These are phyloP conservation scores for Paramecium primaurelia DNA, from an alignment of 73 alveolate genomes.

Conservation along the genomic window DNA sequence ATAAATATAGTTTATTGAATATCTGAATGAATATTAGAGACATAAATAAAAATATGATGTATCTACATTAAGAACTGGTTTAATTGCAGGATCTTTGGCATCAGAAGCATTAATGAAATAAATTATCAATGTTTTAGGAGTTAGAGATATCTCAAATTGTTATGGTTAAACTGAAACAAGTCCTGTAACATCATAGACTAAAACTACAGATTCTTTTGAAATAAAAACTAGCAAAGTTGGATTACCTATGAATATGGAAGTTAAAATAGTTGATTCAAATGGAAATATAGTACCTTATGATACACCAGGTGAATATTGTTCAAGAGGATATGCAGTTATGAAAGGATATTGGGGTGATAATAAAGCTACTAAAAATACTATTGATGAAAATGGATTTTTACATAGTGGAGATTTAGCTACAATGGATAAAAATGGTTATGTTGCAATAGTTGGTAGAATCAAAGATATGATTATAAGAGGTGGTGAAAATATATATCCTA, in stretches of 20 bases:
- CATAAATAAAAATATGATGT: constrained; percentile 36
- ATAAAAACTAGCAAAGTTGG: constrained; percentile 66
- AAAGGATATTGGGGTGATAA: constrained; percentile 79
- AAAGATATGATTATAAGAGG: constrained; percentile 91
- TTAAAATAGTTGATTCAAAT: constrained; percentile 58
- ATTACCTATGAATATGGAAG: constrained; percentile 63
- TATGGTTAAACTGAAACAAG: constrained; percentile 59
- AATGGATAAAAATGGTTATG: constrained; percentile 78
- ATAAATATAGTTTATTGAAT: constrained; percentile 64
- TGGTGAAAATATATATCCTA: constrained; percentile 88
- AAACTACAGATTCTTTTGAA: constrained; percentile 39
- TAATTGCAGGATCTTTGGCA: constrained; percentile 78
- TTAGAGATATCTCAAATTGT: constrained; percentile 20
- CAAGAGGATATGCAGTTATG: constrained; percentile 83
- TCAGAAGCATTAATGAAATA: constrained; percentile 64
- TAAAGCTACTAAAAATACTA: constrained; percentile 68
- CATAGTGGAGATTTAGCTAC: constrained; percentile 79
- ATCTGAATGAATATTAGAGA: constrained; percentile 61
- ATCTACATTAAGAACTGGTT: constrained; percentile 69
- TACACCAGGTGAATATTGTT: constrained; percentile 72
- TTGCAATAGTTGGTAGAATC: constrained; percentile 81
- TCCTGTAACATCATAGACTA: constrained; percentile 44
- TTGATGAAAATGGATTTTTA: constrained; percentile 70
- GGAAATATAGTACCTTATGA: constrained; percentile 58
- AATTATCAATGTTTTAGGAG: constrained; percentile 17